Evolutionary conservation across 768 basidiomycete genomes (phyloP), one percentile per base, ranked within the genome.

Genomic region (Harrya chromipes): DNA sequence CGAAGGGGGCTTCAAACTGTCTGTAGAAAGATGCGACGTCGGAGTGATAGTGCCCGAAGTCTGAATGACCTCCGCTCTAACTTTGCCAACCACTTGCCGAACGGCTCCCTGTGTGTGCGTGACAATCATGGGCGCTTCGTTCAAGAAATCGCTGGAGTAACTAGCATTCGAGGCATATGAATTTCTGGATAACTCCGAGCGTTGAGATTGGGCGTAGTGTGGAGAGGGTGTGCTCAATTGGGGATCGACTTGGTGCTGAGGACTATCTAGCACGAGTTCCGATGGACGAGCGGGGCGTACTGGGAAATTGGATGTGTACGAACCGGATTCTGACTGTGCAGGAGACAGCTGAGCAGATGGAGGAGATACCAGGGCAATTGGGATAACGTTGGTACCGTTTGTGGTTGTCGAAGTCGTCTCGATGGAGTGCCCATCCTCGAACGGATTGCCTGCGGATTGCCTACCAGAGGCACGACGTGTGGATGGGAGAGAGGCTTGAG

Each of bases 381-480:
- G 89, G 50, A 92, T 92, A 55, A 90, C 89, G 57, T 92, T 92
- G 20, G 90, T 87, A 37, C 81, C 80, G 62, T 87, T 84, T 13
- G 88, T 85, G 38, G 81, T 77, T n/a, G 84, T 81, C 10, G 79
- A 78, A 1, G 74, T 72, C 24, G 90, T 92, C 67, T 88, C 86
- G 51, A 92, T 92, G 34, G 89, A 91, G 41, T 85, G 81, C 23
- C 68, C 70, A 59, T 92, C 89, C 37, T 81, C 79, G 67, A 91
- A 92, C 20, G 89, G 89, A 72, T 91, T 89, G 43, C 71, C 74
- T 35, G 44, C 33, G 50, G 66, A 39, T 35, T 37, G 56, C 48
- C 57, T 43, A 33, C 43, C 43, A 44, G 67, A 49, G 58, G 64
- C 42, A 56, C 41, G 57, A 47, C 50, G 36, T 2, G 51, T 1